Conservation (phyloP, 306 rosid species). For the Trichosanthes truncata region DNA sequence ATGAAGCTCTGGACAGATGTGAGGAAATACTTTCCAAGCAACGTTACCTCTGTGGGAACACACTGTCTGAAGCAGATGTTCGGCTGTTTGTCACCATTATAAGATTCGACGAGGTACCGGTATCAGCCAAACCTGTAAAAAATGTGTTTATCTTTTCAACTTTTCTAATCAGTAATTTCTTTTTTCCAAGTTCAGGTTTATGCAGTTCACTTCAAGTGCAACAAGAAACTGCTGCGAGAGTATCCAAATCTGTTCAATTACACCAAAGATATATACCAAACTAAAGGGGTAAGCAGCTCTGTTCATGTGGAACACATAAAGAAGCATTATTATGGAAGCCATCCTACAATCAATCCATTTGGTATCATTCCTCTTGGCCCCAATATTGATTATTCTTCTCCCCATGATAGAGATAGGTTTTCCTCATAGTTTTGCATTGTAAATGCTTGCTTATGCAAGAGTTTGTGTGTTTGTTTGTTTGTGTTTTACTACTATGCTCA, state of each 20-base stretch:
- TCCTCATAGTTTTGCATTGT: conserved; percentile 25
- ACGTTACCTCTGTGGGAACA: conserved; percentile 71
- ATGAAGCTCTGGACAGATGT: conserved; percentile 73
- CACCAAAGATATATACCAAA: conserved; percentile 76
- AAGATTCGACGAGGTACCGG: conserved; percentile 86
- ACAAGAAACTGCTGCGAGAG: conserved; percentile 72
- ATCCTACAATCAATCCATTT: conserved; percentile 72
- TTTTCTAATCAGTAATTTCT: neutral
- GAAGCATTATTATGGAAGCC: conserved; percentile 78
- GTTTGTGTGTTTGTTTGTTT: neutral
- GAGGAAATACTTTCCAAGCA: conserved; percentile 72
- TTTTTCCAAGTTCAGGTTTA: conserved; percentile 45
- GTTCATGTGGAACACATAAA: conserved; percentile 80
- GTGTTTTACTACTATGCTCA: neutral
- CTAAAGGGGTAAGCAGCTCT: conserved; percentile 58
- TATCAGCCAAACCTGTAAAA: neutral
- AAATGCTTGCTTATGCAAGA: neutral
- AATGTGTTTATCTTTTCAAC: neutral
- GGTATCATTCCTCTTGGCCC: conserved; percentile 75
- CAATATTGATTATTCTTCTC: conserved; percentile 48
- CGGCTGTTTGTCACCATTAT: conserved; percentile 87
- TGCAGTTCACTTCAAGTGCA: conserved; percentile 93
- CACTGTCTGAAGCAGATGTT: conserved; percentile 76
- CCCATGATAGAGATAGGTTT: conserved; percentile 66
- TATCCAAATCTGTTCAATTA: conserved; percentile 73